Base-by-base conservation (phyloP, 2,329 filamentous ascomycete species). In the Mycosphaerella sp. region DNA sequence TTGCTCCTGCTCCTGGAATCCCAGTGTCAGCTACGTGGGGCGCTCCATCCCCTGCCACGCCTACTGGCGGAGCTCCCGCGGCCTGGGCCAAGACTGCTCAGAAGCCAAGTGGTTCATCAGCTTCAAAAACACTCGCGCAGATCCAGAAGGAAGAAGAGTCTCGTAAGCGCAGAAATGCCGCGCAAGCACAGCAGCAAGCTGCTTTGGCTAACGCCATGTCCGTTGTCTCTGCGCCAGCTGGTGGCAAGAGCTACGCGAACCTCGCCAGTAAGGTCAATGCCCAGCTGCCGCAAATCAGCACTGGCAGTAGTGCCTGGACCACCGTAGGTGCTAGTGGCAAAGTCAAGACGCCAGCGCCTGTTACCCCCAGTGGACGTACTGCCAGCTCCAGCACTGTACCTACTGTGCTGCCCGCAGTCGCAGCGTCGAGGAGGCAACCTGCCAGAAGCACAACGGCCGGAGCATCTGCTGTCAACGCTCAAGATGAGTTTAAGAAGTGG, bases 101-200 rank as follows among this genome's bases (percentile, higher is more conserved):
- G 49, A 84, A 80, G 62, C 66, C 75, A 34, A 66, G 70, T 37
- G 67, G 70, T 35, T 67, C 70, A 27, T 40, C 62, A 68, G 73
- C 72, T 9, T 93, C 94, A 76, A 96, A 96, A 79, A 95, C 89
- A 0, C 76, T 97, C 40, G 88, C 89, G 18, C 91, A 97, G 60
- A 97, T 98, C 53, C 93, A 97, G 68, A 90, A 90, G 57, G 93
- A 98, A 71, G 93, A 98, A 66, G 93, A 97, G 66, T 79, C 79
- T 14, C 84, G 87, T 58, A 98, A 98, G 77, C 84, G 86, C 63
- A 88, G 86, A 67, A 79, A 82, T 39, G 75, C 74, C 32, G 75
- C 75, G 6, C 74, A 74, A 30, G 75, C 72, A 4, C 67, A 69
- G 18, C 52, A 54, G 34, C 68, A 75, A 9, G 71, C 76, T 17